Percentiles rank a stretch among this genome's conserved stretches.
phyloP scores from a whole-genome alignment of 2,329 filamentous ascomycete species.

The Fusarium coicis region DNA sequence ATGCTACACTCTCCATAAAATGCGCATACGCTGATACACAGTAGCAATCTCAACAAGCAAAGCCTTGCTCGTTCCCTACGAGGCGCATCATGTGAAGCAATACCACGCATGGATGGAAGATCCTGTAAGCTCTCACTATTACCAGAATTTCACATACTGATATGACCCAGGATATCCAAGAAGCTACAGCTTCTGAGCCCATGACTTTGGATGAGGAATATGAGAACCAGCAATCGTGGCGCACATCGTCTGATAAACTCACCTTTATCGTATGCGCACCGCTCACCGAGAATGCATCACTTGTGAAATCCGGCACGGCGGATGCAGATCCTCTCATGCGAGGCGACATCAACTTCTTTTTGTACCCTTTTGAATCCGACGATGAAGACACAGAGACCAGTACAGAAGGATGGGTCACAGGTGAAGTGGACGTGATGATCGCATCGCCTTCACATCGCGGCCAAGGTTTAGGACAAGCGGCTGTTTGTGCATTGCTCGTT shows the following conservation, averaged over 20 bases:
- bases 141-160: not conserved
- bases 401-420: slow-evolving; percentile 56
- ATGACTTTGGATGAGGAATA: slow-evolving; percentile 85
- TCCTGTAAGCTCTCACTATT: slow-evolving; percentile 57
- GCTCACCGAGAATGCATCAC: slow-evolving; percentile 3
- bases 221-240: slow-evolving; percentile 90
- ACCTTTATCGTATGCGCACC: slow-evolving; percentile 87
- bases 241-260: slow-evolving; percentile 82
- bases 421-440: slow-evolving; percentile 90
- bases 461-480: slow-evolving; percentile 71
- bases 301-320: slow-evolving; percentile 51
- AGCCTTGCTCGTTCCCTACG: slow-evolving; percentile 86
- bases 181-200: slow-evolving; percentile 88
- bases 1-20: not conserved
- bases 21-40: not conserved
- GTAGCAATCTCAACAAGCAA: slow-evolving; percentile 74
- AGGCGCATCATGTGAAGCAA: slow-evolving; percentile 78
- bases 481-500: slow-evolving; percentile 73
- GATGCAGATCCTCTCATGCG: slow-evolving; percentile 71
- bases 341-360: slow-evolving; percentile 85
- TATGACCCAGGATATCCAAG: slow-evolving; percentile 73
- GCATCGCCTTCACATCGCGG: slow-evolving; percentile 68
- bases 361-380: slow-evolving; percentile 69
- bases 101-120: slow-evolving; percentile 97
- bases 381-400: slow-evolving; percentile 48